These are phyloP conservation scores for Sporothrix inflata DNA, from an alignment of 2,329 filamentous ascomycete genomes.

Conservation along the genomic window DNA sequence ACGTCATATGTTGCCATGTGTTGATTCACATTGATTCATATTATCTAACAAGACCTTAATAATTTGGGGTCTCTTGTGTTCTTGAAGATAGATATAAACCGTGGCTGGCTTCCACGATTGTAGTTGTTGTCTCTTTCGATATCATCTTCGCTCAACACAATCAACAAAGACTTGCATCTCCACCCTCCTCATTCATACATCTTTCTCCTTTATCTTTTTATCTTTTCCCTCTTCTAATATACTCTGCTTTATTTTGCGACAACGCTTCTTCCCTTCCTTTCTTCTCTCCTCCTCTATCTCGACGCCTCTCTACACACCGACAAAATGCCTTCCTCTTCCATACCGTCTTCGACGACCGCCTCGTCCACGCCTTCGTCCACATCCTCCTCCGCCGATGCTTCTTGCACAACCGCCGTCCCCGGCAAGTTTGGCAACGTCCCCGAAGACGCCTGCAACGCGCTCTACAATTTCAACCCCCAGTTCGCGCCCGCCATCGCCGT, in stretches of 20 bases:
- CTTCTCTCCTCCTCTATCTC: background rate
- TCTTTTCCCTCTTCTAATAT: too few species aligned
- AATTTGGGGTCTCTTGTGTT: background rate
- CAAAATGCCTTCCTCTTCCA: constrained; percentile 4
- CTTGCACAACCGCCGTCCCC: constrained; percentile 28
- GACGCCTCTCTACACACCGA: too few species aligned
- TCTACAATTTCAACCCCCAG: constrained; percentile 39
- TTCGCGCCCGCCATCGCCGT: constrained; percentile 38
- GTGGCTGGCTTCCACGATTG: background rate
- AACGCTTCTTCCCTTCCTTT: background rate
- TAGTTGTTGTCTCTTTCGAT: background rate
- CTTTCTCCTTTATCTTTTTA: background rate
- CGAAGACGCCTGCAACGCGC: constrained; percentile 37
- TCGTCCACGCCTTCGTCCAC: constrained; percentile 15
- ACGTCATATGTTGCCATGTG: background rate
- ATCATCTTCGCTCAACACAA: background rate
- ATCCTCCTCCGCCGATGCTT: background rate
- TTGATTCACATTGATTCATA: background rate
- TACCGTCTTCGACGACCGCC: background rate
- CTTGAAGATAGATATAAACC: constrained; percentile 10
- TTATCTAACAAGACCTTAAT: background rate
- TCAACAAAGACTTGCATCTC: background rate
- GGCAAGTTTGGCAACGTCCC: constrained; percentile 38
- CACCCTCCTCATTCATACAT: background rate
- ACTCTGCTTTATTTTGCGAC: background rate